These are phyloP conservation scores for Calonectria leucothoes DNA, from an alignment of 2,329 filamentous ascomycete species.

Conservation along the genomic window DNA sequence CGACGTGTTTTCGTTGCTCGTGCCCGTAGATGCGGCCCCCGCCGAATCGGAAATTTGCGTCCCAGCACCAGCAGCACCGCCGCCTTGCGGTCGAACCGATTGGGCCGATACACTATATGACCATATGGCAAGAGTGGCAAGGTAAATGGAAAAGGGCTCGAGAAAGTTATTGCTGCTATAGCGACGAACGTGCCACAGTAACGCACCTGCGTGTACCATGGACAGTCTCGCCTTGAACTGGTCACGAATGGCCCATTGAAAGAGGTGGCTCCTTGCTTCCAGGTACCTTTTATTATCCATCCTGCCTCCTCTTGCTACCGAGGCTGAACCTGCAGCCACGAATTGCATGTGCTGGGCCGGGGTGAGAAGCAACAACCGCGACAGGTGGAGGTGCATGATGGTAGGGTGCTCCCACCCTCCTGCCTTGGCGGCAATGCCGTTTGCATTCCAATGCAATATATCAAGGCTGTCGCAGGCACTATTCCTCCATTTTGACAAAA, in stretches of 20 bases:
- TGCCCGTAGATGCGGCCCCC: neutral
- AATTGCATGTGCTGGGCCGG: slow-evolving; percentile 28
- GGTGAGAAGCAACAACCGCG: slow-evolving; percentile 27
- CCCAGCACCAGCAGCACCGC: too few species aligned
- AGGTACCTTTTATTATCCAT: neutral
- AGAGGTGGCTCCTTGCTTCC: slow-evolving; percentile 22
- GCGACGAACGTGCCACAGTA: slow-evolving; percentile 33
- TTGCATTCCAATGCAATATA: slow-evolving; percentile 35
- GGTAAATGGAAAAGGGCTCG: slow-evolving; percentile 29
- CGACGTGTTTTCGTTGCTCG: neutral
- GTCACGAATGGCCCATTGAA: slow-evolving; percentile 30
- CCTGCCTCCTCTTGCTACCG: neutral
- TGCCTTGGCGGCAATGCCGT: slow-evolving; percentile 27
- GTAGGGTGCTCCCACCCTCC: slow-evolving; percentile 34
- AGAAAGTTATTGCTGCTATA: slow-evolving; percentile 29
- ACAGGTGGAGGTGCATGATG: slow-evolving; percentile 34
- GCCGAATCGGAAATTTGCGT: neutral
- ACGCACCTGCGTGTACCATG: slow-evolving; percentile 28
- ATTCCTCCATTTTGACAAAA: slow-evolving; percentile 34
- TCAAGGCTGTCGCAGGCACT: slow-evolving; percentile 33
- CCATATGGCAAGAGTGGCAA: slow-evolving; percentile 28
- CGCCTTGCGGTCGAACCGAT: neutral
- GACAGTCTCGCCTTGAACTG: slow-evolving; percentile 34
- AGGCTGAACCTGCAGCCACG: neutral
- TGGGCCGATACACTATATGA: slow-evolving; percentile 25